A percentile compares a stretch with the other conserved stretches of the same genome.
phyloP scores from a whole-genome alignment of 495 filamentous ascomycete genomes.

The Thozetella sp. region DNA sequence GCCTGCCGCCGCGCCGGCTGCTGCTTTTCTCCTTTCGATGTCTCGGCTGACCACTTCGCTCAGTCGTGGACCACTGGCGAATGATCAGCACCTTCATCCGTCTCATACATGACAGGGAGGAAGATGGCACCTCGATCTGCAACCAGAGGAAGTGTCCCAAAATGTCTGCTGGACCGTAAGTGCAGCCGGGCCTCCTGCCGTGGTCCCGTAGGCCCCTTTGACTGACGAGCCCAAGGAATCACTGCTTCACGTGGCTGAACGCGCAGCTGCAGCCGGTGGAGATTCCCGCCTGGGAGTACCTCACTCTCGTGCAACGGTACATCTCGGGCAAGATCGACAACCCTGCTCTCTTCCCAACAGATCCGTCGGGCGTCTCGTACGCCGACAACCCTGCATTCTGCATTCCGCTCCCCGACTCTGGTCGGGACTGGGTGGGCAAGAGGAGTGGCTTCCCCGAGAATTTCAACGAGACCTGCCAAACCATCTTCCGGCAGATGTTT shows the following conservation, averaged over 20 bases:
- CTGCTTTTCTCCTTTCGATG: too few species aligned
- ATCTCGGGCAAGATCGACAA: slow-evolving; percentile 90
- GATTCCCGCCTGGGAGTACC: slow-evolving; percentile 82
- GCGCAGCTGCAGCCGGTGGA: slow-evolving; percentile 63
- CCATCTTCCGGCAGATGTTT: slow-evolving; percentile 97
- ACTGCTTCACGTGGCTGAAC: slow-evolving; percentile 94
- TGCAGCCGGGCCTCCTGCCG: slow-evolving; percentile 22
- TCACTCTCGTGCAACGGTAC: slow-evolving; percentile 93
- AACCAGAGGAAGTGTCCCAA: slow-evolving; percentile 81
- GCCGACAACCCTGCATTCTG: slow-evolving; percentile 58
- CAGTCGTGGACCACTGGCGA: slow-evolving; percentile 90
- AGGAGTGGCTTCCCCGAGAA: slow-evolving; percentile 84
- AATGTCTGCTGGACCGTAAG: slow-evolving; percentile 90
- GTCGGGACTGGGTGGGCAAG: slow-evolving; percentile 75
- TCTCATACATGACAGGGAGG: slow-evolving; percentile 79
- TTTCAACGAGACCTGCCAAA: slow-evolving; percentile 85
- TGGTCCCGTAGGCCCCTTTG: neutral
- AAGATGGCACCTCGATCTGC: slow-evolving; percentile 74
- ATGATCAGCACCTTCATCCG: slow-evolving; percentile 80
- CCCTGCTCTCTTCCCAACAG: slow-evolving; percentile 81
- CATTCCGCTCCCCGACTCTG: slow-evolving; percentile 58
- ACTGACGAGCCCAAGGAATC: slow-evolving; percentile 51
- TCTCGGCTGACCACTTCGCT: too few species aligned
- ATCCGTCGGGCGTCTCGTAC: slow-evolving; percentile 57
- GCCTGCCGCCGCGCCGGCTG: slow-evolving; percentile 6